These are phyloP conservation scores for Cucumis cinereus DNA, from an alignment of 306 rosid genomes.

Conservation along the genomic window DNA sequence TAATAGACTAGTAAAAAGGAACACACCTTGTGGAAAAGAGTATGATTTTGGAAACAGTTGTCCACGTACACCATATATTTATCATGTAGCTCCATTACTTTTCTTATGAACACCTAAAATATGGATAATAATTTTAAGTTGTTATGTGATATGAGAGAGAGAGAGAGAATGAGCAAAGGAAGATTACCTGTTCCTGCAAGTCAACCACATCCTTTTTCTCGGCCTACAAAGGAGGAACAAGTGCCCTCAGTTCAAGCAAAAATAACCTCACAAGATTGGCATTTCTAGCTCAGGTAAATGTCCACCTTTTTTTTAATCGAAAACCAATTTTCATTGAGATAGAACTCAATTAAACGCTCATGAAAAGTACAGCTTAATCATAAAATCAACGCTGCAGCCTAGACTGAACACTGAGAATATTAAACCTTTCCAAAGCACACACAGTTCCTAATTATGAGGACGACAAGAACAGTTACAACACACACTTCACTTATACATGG, in stretches of 20 bases:
- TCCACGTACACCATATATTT: constrained; percentile 53
- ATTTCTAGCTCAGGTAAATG: not conserved
- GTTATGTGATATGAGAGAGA: not conserved
- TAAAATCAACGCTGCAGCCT: not conserved
- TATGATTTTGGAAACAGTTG: constrained; percentile 74
- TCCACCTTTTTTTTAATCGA: not conserved
- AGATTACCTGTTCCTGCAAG: constrained; percentile 40
- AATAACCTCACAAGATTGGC: not conserved
- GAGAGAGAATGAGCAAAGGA: not conserved
- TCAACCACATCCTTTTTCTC: constrained; percentile 71
- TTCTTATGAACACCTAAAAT: constrained; percentile 43
- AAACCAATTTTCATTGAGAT: not conserved
- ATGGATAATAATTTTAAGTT: constrained; percentile 21
- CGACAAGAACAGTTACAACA: not conserved
- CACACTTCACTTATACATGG: not conserved
- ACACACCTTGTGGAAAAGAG: constrained; percentile 46
- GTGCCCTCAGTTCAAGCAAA: not conserved
- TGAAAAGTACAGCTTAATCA: not conserved
- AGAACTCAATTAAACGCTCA: not conserved
- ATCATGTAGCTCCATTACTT: constrained; percentile 47
- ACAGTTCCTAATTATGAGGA: not conserved
- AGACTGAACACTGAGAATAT: not conserved
- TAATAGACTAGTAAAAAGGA: not conserved
- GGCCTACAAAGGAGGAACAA: constrained; percentile 39
- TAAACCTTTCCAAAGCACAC: not conserved